phyloP scores from a whole-genome alignment of 2,329 filamentous ascomycete species.

The Pseudogymnoascus destructans region DNA sequence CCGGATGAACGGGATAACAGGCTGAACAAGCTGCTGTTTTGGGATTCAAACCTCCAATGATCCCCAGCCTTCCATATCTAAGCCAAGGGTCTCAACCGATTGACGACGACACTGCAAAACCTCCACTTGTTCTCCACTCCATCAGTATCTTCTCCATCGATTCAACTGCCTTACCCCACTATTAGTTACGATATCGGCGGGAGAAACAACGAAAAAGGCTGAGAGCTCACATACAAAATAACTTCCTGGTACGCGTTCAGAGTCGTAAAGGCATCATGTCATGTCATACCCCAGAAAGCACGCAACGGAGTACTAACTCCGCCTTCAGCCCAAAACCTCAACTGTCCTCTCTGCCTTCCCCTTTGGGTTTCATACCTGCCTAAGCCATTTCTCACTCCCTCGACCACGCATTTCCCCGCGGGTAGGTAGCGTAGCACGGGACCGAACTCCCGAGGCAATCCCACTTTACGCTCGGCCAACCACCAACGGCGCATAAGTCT shows the following conservation, averaged over 20 bases:
- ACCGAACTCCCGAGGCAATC: slow-evolving; percentile 6
- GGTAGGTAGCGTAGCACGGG: slow-evolving; percentile 2
- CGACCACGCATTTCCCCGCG: slow-evolving; percentile 1
- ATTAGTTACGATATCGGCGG: slow-evolving; percentile 5
- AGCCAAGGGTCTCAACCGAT: not conserved
- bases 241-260: not conserved
- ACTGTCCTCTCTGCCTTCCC: not conserved
- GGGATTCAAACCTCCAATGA: not conserved
- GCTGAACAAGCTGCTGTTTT: not conserved
- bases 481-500: slow-evolving; percentile 2
- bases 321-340: not conserved
- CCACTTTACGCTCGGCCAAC: not conserved
- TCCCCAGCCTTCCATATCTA: not conserved
- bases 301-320: slow-evolving; percentile 1
- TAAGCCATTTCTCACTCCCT: not conserved
- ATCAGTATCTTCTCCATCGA: not conserved
- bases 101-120: slow-evolving; percentile 3
- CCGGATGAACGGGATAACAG: slow-evolving; percentile 2
- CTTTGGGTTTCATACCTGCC: not conserved
- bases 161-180: slow-evolving; percentile 1
- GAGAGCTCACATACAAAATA: slow-evolving; percentile 1
- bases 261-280: not conserved
- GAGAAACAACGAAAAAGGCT: not conserved
- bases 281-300: not conserved
- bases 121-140: slow-evolving; percentile 6